A percentile compares a stretch with the other conserved stretches of the same genome.
Evolutionary conservation across 305 asterid species (phyloP).

Genomic region (Fraxinus velutina): DNA sequence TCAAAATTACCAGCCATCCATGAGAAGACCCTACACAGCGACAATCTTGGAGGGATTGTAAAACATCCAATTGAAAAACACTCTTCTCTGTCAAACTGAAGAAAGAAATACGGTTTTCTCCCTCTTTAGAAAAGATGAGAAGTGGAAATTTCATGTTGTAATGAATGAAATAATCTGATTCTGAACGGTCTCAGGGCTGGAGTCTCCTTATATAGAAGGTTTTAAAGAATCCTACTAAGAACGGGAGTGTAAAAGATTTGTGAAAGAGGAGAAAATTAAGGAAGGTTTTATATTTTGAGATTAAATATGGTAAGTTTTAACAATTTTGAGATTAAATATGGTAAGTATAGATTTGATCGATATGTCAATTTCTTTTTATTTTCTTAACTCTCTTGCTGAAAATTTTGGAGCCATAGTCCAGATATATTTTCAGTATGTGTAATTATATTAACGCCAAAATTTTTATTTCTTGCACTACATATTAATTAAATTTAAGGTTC

Average conservation of each 20-base stretch:
- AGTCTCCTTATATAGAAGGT: not conserved
- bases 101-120: not conserved
- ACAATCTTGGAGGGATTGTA: not conserved
- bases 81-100: not conserved
- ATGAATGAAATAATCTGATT: not conserved
- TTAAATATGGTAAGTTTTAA: not conserved
- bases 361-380: not conserved
- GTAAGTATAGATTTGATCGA: not conserved
- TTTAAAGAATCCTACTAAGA: not conserved
- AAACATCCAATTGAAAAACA: not conserved
- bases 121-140: not conserved
- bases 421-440: too few species aligned
- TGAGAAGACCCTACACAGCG: conserved; percentile 23
- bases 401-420: not conserved
- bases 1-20: conserved; percentile 25
- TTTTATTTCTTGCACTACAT: too few species aligned
- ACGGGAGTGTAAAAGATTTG: not conserved
- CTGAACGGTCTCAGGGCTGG: not conserved
- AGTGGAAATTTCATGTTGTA: not conserved
- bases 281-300: not conserved
- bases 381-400: not conserved
- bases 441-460: too few species aligned
- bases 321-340: not conserved
- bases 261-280: not conserved
- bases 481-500: too few species aligned